Evolutionary conservation across 2,329 filamentous ascomycete species (phyloP).

Genomic region (Xylariaceae sp.): DNA sequence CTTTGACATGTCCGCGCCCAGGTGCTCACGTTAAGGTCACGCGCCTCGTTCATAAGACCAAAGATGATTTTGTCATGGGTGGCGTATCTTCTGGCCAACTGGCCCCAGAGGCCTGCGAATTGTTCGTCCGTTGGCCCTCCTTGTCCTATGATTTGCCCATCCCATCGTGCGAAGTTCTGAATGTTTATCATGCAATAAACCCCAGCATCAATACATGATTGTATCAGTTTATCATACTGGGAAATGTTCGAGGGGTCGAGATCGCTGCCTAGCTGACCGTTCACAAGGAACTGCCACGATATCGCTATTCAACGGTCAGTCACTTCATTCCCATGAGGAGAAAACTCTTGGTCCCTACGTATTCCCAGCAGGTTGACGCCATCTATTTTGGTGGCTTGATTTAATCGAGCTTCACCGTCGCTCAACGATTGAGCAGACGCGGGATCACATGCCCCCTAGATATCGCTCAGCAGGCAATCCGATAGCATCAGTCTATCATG

Average conservation of each 20-base stretch:
- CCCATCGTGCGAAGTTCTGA: slow-evolving; percentile 58
- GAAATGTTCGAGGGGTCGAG: slow-evolving; percentile 47
- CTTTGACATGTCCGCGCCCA: slow-evolving; percentile 61
- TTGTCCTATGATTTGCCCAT: slow-evolving; percentile 60
- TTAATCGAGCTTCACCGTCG: slow-evolving; percentile 47
- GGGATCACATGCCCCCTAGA: slow-evolving; percentile 38
- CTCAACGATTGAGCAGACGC: slow-evolving; percentile 34
- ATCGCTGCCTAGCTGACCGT: slow-evolving; percentile 46
- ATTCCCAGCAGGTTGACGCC: slow-evolving; percentile 55
- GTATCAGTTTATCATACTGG: slow-evolving; percentile 52
- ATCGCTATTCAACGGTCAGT: slow-evolving; percentile 36
- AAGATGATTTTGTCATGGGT: slow-evolving; percentile 53
- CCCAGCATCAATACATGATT: slow-evolving; percentile 53
- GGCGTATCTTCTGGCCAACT: slow-evolving; percentile 56
- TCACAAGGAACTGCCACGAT: slow-evolving; percentile 58
- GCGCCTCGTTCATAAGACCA: slow-evolving; percentile 67
- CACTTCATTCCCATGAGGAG: neutral
- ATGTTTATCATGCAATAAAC: slow-evolving; percentile 58
- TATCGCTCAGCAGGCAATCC: slow-evolving; percentile 6
- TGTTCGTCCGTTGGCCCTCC: slow-evolving; percentile 58
- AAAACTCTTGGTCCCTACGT: slow-evolving; percentile 32
- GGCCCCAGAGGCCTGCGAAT: slow-evolving; percentile 55
- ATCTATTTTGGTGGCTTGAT: slow-evolving; percentile 52
- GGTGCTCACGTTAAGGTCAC: slow-evolving; percentile 51
- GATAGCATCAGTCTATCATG: neutral